Evolutionary conservation across 768 basidiomycete species (phyloP).

Genomic region (Suillus luteus): DNA sequence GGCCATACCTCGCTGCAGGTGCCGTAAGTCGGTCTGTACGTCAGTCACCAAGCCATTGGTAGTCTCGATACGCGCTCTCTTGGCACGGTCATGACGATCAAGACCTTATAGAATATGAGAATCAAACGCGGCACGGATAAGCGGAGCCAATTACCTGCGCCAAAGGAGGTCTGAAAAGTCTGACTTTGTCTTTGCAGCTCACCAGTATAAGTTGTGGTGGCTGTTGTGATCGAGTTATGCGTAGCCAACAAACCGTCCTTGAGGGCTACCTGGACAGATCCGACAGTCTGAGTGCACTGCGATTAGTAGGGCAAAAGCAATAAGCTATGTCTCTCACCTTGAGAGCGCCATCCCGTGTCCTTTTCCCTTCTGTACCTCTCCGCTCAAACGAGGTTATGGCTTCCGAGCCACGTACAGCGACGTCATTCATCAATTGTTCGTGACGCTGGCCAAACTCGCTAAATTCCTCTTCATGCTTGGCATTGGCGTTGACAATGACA

Average conservation of each 20-base stretch:
- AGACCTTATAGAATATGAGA: conserved; percentile 43
- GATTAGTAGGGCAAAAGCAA: conserved; percentile 18
- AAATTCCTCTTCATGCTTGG: conserved; percentile 53
- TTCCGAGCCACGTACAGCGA: conserved; percentile 44
- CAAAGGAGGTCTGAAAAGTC: conserved; percentile 44
- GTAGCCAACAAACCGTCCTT: conserved; percentile 46
- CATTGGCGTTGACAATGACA: conserved; percentile 56
- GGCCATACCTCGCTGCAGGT: conserved; percentile 50
- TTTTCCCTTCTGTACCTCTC: conserved; percentile 51
- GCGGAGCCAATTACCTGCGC: conserved; percentile 21
- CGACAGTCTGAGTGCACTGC: conserved; percentile 39
- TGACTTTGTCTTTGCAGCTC: conserved; percentile 54
- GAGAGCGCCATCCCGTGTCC: conserved; percentile 55
- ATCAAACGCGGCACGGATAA: not conserved
- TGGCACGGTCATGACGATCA: conserved; percentile 60
- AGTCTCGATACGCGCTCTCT: conserved; percentile 67
- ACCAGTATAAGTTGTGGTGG: conserved; percentile 51
- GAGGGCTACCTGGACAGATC: conserved; percentile 41
- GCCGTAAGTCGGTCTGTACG: conserved; percentile 52
- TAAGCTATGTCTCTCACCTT: conserved; percentile 46
- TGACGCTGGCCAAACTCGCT: conserved; percentile 51
- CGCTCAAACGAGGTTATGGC: conserved; percentile 45
- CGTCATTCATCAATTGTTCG: conserved; percentile 43
- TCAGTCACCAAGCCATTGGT: conserved; percentile 51
- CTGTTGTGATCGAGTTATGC: conserved; percentile 45